phyloP scores from a whole-genome alignment of 345 rosid genomes.

The Lepidium sativum region DNA sequence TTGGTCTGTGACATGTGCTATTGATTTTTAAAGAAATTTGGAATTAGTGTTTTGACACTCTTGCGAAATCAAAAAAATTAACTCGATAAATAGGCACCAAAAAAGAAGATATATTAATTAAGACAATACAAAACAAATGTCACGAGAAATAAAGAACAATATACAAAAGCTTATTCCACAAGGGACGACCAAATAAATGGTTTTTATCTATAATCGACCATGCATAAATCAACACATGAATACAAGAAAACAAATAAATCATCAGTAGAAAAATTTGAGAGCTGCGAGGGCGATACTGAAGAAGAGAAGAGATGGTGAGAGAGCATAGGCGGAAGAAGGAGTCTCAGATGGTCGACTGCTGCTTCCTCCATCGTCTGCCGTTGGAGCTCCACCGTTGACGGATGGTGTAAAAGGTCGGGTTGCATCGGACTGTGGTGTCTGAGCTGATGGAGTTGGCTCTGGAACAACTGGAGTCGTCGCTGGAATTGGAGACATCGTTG shows the following conservation, averaged over 20 bases:
- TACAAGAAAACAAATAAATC: neutral
- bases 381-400: conserved; percentile 28
- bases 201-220: neutral
- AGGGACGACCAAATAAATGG: conserved; percentile 10
- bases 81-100: neutral
- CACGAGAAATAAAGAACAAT: conserved; percentile 11
- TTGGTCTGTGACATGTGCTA: conserved; percentile 16
- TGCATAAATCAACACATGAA: neutral
- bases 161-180: conserved; percentile 8
- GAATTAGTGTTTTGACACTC: neutral
- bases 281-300: conserved; percentile 34
- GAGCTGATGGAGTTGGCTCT: conserved; percentile 42
- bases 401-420: conserved; percentile 51
- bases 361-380: conserved; percentile 36
- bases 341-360: conserved; percentile 41
- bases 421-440: conserved; percentile 46
- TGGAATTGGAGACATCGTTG: conserved; percentile 41
- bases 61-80: neutral
- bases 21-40: neutral
- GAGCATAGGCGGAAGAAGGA: conserved; percentile 41
- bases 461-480: conserved; percentile 50
- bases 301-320: conserved; percentile 43
- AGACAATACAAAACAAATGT: neutral
- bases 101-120: neutral
- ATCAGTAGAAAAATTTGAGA: conserved; percentile 33